These are phyloP conservation scores for Sporothrix brunneoviolacea DNA, from an alignment of 2,329 filamentous ascomycete genomes.

Conservation along the genomic window DNA sequence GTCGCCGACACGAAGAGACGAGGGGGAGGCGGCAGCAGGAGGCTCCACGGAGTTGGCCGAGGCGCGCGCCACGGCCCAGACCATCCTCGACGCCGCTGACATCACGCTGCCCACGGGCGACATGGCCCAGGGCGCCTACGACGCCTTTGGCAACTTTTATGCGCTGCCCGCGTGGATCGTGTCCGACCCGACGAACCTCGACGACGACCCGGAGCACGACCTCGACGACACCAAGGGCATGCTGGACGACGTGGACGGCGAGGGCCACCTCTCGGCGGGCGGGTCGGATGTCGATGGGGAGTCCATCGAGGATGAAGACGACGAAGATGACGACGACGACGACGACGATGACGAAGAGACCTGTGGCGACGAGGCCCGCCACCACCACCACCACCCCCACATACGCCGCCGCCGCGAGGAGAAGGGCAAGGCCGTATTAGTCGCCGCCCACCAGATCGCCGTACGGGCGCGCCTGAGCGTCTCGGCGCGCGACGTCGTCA, in stretches of 20 bases:
- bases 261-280: not conserved
- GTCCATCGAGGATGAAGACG: conserved; percentile 14
- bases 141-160: conserved; percentile 64
- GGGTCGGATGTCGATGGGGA: conserved; percentile 22
- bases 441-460: conserved; percentile 37
- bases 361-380: conserved; percentile 14
- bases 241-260: not conserved
- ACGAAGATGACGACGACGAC: conserved; percentile 9
- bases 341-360: conserved; percentile 10
- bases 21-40: conserved; percentile 28
- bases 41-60: conserved; percentile 30
- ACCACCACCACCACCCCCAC: not conserved
- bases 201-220: conserved; percentile 19
- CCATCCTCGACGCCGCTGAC: conserved; percentile 70
- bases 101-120: conserved; percentile 69
- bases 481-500: conserved; percentile 54
- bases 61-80: conserved; percentile 63
- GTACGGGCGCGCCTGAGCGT: conserved; percentile 61
- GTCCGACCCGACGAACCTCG: conserved; percentile 57
- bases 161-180: conserved; percentile 62
- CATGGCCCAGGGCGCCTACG: conserved; percentile 65
- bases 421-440: conserved; percentile 44
- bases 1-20: not conserved
- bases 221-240: conserved; percentile 23
- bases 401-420: conserved; percentile 34